Conservation (phyloP, 495 filamentous ascomycete species). For the Penicillium bovifimosum region DNA sequence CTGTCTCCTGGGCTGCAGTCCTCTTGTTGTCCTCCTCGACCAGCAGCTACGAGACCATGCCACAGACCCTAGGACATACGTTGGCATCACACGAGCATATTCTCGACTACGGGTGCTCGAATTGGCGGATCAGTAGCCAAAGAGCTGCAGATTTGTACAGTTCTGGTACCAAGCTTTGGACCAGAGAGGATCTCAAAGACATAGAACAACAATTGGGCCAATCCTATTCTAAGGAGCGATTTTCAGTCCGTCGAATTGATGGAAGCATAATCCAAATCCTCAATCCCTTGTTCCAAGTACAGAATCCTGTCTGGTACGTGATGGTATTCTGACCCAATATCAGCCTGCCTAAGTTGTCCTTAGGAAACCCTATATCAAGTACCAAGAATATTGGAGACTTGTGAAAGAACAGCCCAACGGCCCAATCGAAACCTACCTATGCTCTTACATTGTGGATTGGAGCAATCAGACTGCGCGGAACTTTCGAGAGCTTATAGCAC, state of each 20-base stretch:
- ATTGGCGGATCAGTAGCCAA: slow-evolving; percentile 36
- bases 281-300: slow-evolving; percentile 35
- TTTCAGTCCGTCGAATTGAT: slow-evolving; percentile 35
- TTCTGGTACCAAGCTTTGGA: slow-evolving; percentile 33
- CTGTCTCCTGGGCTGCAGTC: no score
- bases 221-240: slow-evolving; percentile 26
- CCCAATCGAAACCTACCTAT: slow-evolving; percentile 29
- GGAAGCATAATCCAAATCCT: slow-evolving; percentile 29
- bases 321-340: slow-evolving; percentile 18
- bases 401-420: slow-evolving; percentile 24
- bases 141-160: slow-evolving; percentile 33
- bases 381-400: slow-evolving; percentile 30
- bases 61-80: slow-evolving; percentile 18
- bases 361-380: slow-evolving; percentile 30
- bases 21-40: no score
- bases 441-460: slow-evolving; percentile 36
- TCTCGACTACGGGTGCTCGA: slow-evolving; percentile 32
- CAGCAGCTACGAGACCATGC: slow-evolving; percentile 23
- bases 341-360: slow-evolving; percentile 19
- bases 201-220: slow-evolving; percentile 35
- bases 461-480: slow-evolving; percentile 28
- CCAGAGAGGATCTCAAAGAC: slow-evolving; percentile 31
- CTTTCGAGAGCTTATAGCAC: slow-evolving; percentile 28
- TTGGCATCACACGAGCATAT: not conserved
- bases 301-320: slow-evolving; percentile 37